Conservation (phyloP, 192 early-diverging fungal species). For the Bifiguratus adelaidae region DNA sequence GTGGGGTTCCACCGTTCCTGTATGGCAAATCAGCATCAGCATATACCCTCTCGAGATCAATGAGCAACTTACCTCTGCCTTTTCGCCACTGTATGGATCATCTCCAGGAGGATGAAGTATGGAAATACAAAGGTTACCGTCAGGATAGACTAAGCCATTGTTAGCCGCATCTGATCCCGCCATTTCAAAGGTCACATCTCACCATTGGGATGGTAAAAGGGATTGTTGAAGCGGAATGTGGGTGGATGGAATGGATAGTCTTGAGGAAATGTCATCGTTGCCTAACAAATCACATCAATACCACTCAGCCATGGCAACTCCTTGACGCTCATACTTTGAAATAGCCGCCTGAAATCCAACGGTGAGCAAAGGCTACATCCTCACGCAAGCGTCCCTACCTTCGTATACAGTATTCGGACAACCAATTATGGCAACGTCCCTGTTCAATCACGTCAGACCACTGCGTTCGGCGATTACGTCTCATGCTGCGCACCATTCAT, state of each 20-base stretch:
- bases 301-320: neutral
- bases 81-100: slow-evolving; percentile 77
- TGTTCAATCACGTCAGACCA: too few species aligned
- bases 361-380: too few species aligned
- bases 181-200: slow-evolving; percentile 7
- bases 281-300: slow-evolving; percentile 28
- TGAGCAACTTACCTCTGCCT: slow-evolving; percentile 35
- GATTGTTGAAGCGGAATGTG: slow-evolving; percentile 81
- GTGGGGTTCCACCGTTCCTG: slow-evolving; percentile 79
- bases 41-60: neutral
- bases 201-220: slow-evolving; percentile 88
- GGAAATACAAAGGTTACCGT: slow-evolving; percentile 91
- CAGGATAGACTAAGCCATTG: slow-evolving; percentile 56
- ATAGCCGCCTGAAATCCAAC: too few species aligned
- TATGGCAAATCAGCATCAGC: neutral
- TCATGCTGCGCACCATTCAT: slow-evolving; percentile 20
- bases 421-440: slow-evolving; percentile 36
- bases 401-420: slow-evolving; percentile 34
- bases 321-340: slow-evolving; percentile 20
- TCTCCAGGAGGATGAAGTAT: slow-evolving; percentile 93
- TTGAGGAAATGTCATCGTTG: slow-evolving; percentile 67
- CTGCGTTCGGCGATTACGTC: too few species aligned
- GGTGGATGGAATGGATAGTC: slow-evolving; percentile 94
- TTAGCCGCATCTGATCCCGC: slow-evolving; percentile 7
- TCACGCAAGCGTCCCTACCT: too few species aligned